Base-by-base conservation (phyloP, 176 grass and related monocot genomes). In the Triticum turgidum region DNA sequence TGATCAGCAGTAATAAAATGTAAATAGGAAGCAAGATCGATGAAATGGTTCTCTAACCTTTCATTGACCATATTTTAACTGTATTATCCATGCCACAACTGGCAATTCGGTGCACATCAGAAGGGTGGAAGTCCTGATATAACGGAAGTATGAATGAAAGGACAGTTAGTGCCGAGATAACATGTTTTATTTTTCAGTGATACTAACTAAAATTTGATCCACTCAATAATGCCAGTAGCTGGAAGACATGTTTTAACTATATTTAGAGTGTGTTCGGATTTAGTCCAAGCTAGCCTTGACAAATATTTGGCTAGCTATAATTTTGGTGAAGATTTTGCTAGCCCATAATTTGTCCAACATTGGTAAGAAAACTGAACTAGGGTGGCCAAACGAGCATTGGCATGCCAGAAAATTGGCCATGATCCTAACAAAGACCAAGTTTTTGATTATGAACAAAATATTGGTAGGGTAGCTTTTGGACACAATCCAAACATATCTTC, bases 61-160 rank as follows among this genome's bases (percentile, higher is more conserved):
- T 98, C 90, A 98, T 98, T 66, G 96, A 98, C 96, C 96, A 98
- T 33, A 98, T 95, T 88, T 89, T 98, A 65, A 98, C 92, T 72
- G 93, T 94, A 78, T 93, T 92, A 83, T 98, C 96, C 92, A 98
- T 98, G 47, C 96, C 96, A 89, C 96, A 98, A 80, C 96, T 98
- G 79, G 92, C 93, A 84, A 98, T 91, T 30, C 85, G 78, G 18
- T 96, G 89, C 21, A 98, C 92, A 87, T 98, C 96, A 69, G 90
- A 95, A 70, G 96, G 86, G 80, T 98, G 96, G 76, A 98, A 98
- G 65, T 96, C 96, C 96, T 98, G 85, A 18, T 13, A 15, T 66
- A 62, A 80, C 11, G 1, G 21, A 74, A 68, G 32, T 38, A 86
- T 38, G 59, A 78, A 56, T 13, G 4, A 3, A 54, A 38, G 1